Percentiles rank a stretch among this genome's conserved stretches.
phyloP scores from a whole-genome alignment of 83 land plant genomes.

The Picea engelmannii region DNA sequence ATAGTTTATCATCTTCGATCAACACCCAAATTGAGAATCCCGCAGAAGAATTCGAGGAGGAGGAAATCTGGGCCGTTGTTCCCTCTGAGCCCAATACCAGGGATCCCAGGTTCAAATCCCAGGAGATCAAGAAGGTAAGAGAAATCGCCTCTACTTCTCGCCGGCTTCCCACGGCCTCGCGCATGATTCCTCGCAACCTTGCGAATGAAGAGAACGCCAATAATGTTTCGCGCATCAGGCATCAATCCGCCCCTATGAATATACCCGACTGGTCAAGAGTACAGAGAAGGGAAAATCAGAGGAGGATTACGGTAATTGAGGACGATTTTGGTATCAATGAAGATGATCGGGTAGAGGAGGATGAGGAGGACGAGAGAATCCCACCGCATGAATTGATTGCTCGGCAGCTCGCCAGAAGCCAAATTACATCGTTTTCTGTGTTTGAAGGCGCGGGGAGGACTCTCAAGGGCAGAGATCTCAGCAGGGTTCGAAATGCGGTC shows the following conservation, averaged over 20 bases:
- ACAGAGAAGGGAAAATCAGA: neutral
- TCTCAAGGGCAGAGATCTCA: slow-evolving; percentile 75
- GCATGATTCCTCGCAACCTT: neutral
- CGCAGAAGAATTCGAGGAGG: slow-evolving; percentile 7
- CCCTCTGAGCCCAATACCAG: neutral
- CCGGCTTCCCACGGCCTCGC: slow-evolving; percentile 1
- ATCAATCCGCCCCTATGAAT: slow-evolving; percentile 6
- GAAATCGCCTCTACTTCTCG: neutral
- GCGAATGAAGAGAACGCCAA: neutral
- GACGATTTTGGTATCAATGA: neutral
- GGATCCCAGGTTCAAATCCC: neutral
- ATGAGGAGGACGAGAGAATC: slow-evolving; percentile 36
- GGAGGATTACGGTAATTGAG: neutral
- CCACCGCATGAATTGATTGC: slow-evolving; percentile 72
- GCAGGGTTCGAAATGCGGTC: slow-evolving; percentile 72
- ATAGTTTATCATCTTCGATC: too few relatives aligned
- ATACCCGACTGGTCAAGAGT: slow-evolving; percentile 5
- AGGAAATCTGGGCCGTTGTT: slow-evolving; percentile 5
- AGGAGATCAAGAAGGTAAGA: neutral
- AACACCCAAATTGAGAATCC: neutral
- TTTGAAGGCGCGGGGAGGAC: slow-evolving; percentile 77
- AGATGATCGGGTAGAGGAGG: slow-evolving; percentile 32
- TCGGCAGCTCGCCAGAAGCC: slow-evolving; percentile 56
- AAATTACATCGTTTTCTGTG: slow-evolving; percentile 63
- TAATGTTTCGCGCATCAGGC: neutral